Base-by-base conservation (phyloP, 2,329 filamentous ascomycete species). In the Alternaria sp. region DNA sequence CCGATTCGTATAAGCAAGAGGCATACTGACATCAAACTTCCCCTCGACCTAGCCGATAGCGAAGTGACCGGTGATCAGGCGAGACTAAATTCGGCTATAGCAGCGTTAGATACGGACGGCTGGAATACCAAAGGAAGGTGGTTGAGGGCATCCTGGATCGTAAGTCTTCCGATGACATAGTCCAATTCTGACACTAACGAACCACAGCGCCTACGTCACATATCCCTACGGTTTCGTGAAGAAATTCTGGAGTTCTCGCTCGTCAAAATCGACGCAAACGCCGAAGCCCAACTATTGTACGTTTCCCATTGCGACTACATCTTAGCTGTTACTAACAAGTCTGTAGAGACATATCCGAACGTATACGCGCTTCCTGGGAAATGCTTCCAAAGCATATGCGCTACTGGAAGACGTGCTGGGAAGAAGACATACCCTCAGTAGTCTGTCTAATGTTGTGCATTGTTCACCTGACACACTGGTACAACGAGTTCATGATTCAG, bases 41-140 rank as follows among this genome's bases (percentile, higher is more conserved):
- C 75, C 6, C 69, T 74, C 3, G 75, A 78, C 38, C 53, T 78
- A 8, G 65, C 68, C 14, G 74, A 77, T 48, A 64, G 72, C 18
- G 71, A 75, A 20, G 52, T 74, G 2, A 68, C 67, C 4, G 64
- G 65, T 27, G 61, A 71, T 11, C 75, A 62, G 25, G 50, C 57
- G 10, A 59, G 57, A 0, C 28, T 75, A 0, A 38, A 61, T 2
- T 28, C 50, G 22, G 73, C 73, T 3, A 70, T 71, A 25, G 46
- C 60, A 41, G 50, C 36, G 10, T 60, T 78, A 7, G 74, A 75
- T 41, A 34, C 55, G 9, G 62, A 73, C 16, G 74, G 74, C 3
- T 78, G 75, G 85, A 86, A 85, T 41, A 74, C 70, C 5, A 61
- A 70, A 38, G 58, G 66, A 5, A 63, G 63, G 20, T 71, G 71